Evolutionary conservation across 768 basidiomycete genomes (phyloP).

Genomic region (Mycena galericulata): DNA sequence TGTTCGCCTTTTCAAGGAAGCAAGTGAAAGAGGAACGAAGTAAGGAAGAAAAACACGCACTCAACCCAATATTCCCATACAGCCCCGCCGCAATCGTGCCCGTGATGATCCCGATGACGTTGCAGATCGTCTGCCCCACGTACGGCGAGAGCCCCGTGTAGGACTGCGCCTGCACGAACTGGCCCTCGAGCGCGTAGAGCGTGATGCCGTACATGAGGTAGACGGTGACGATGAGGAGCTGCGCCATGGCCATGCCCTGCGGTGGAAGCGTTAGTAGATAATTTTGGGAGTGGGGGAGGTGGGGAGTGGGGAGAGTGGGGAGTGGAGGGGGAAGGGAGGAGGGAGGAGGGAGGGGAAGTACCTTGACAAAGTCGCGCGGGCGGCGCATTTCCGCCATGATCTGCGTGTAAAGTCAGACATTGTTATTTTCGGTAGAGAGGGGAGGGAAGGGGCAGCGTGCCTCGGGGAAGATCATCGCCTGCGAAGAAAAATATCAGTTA

Average conservation of each 20-base stretch:
- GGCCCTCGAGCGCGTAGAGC: conserved; percentile 6
- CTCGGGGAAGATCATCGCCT: conserved; percentile 19
- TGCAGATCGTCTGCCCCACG: conserved; percentile 12
- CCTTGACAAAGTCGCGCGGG: conserved; percentile 15
- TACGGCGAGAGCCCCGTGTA: conserved; percentile 16
- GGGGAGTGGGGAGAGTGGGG: no score
- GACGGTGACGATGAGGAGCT: conserved; percentile 7
- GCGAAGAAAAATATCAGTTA: no score
- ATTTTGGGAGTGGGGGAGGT: no score
- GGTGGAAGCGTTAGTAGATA: no score
- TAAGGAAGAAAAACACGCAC: conserved; percentile 4
- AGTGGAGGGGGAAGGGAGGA: no score
- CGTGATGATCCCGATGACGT: conserved; percentile 16
- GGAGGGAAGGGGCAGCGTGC: background rate
- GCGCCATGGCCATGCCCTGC: conserved; percentile 13
- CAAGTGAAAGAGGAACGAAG: no score
- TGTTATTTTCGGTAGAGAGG: no score
- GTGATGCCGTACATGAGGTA: conserved; percentile 15
- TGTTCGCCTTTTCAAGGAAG: no score
- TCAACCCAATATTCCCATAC: conserved; percentile 16
- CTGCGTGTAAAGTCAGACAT: background rate
- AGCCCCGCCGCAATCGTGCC: conserved; percentile 10
- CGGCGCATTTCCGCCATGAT: conserved; percentile 21
- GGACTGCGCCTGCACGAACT: conserved; percentile 17
- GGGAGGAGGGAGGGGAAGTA: no score